These are phyloP conservation scores for Beauveria australis DNA, from an alignment of 2,329 filamentous ascomycete genomes.

Conservation along the genomic window DNA sequence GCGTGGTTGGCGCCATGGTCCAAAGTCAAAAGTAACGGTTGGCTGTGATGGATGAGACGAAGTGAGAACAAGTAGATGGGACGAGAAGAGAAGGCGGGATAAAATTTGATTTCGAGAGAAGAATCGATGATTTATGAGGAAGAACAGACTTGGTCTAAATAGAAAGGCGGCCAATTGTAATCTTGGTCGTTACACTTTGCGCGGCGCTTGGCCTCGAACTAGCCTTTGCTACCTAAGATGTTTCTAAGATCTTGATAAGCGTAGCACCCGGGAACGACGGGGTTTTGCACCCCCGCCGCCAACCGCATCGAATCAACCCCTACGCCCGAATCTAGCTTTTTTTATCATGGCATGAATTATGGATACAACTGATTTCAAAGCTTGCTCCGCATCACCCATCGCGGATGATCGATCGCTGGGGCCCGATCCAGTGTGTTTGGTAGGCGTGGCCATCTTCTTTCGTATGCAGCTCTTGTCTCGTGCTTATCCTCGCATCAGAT, in stretches of 20 bases:
- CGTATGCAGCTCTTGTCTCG: constrained; percentile 7
- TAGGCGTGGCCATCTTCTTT: constrained; percentile 5
- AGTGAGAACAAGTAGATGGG: not conserved
- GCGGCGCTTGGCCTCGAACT: not conserved
- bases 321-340: too few relatives aligned
- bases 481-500: not conserved
- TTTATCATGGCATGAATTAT: not conserved
- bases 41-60: too few relatives aligned
- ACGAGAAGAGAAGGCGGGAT: not conserved
- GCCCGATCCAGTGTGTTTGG: not conserved
- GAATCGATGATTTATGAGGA: not conserved
- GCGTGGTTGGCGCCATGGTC: not conserved
- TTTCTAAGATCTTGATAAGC: constrained; percentile 7
- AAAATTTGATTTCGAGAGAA: not conserved
- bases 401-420: not conserved
- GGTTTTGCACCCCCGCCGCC: not conserved
- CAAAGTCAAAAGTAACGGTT: too few relatives aligned
- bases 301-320: not conserved
- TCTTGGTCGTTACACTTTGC: not conserved
- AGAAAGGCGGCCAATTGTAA: not conserved
- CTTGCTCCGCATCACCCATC: not conserved
- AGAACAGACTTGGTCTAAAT: not conserved
- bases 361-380: not conserved
- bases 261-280: not conserved
- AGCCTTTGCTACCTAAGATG: constrained; percentile 2